Evolutionary conservation across 2,329 filamentous ascomycete genomes (phyloP), one percentile per base, ranked within the genome.

Genomic region (Colletotrichum acutatum): DNA sequence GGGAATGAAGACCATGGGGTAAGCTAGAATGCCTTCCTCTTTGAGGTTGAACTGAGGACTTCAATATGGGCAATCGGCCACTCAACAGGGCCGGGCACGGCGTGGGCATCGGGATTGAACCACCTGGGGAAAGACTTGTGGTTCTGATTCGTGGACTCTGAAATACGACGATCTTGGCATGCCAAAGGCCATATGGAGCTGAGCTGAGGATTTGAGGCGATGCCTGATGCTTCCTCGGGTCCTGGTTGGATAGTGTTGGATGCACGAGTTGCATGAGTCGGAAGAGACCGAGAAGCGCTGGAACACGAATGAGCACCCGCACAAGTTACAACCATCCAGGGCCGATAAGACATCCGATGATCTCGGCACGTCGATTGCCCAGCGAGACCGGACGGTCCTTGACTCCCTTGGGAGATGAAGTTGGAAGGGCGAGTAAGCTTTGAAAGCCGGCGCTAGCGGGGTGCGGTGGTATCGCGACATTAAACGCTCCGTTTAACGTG

Each of bases 361-460:
- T 42, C 28, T 26, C 24, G 26, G 22, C 24, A 16, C 26, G 22
- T 30, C 56, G 11, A 37, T 19, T 12, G 57, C 24, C n/a, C n/a
- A 24, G 46, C 56, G 22, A 37, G 56, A 46, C 46, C 62, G 37
- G 62, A 30, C 67, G 53, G 54, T n/a, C 26, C 24, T 42, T 42
- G 37, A 42, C 16, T 19, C 37, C 37, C 37, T 16, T 46, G 22
- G 67, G 46, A 66, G 46, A 66, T 64, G 59, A 64, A 63, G 61
- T 58, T 63, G 63, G 54, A 53, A 60, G 62, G 54, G 60, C 54
- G 22, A 64, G 28, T 46, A 71, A 60, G 62, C 68, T 71, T 49
- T 26, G 12, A 52, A n/a, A 71, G 42, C 68, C 62, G 62, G 54
- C 68, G 42, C 68, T 61, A 67, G 26, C 14, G 28, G 22, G 30